A percentile compares a stretch with the other conserved stretches of the same genome.
Evolutionary conservation across 805 yeast genomes (phyloP).

Genomic region (Jamesozyma spencerorum): DNA sequence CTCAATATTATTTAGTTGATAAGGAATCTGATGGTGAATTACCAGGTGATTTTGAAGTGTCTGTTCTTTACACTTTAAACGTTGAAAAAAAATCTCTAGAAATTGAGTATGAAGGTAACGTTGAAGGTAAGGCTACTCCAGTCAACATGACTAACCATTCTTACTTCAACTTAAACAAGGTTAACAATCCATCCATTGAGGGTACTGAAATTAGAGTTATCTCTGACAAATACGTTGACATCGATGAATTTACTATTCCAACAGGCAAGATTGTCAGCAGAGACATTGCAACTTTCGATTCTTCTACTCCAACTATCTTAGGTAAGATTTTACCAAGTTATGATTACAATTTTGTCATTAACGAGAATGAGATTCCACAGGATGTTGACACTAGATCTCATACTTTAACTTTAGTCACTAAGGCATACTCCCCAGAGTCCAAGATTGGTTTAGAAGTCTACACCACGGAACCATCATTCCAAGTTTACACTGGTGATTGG

Average conservation of each 20-base stretch:
- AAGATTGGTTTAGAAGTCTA: conserved; percentile 34
- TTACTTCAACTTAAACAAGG: conserved; percentile 44
- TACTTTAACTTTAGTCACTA: conserved; percentile 32
- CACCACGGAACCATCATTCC: conserved; percentile 60
- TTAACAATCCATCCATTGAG: conserved; percentile 24
- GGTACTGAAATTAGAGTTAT: conserved; percentile 34
- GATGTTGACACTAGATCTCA: conserved; percentile 32
- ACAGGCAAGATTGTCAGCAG: conserved; percentile 37
- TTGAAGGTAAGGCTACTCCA: conserved; percentile 35
- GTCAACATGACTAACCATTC: conserved; percentile 55
- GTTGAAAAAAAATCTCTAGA: conserved; percentile 31
- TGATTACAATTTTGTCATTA: conserved; percentile 42
- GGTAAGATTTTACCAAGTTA: conserved; percentile 28
- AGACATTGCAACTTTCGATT: conserved; percentile 20
- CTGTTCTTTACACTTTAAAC: conserved; percentile 38
- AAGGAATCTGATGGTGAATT: conserved; percentile 44
- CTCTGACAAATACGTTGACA: conserved; percentile 35
- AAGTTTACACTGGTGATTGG: conserved; percentile 54
- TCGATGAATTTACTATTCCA: conserved; percentile 34
- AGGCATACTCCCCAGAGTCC: conserved; percentile 39
- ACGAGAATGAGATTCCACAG: conserved; percentile 15
- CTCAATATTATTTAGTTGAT: conserved; percentile 37
- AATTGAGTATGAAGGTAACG: conserved; percentile 36
- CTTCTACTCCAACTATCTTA: conserved; percentile 21
- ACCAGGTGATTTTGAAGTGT: conserved; percentile 46